A percentile compares a stretch with the other conserved stretches of the same genome.
Evolutionary conservation across 352 stramenopile genomes (phyloP).

Genomic region (Globisporangium parvum): DNA sequence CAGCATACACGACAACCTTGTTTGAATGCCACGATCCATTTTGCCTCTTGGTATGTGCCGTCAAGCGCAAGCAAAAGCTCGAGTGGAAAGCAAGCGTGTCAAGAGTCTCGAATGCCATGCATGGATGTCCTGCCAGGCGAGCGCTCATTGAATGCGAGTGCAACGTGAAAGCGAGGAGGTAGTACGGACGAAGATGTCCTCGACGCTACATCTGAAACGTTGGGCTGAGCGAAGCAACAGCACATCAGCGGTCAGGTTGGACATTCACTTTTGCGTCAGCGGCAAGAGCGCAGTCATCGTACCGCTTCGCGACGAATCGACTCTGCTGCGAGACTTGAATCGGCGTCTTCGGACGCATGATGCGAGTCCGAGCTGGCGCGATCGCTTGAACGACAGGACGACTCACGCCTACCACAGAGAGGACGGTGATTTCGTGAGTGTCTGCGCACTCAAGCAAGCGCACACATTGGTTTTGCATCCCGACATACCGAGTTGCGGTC

Average conservation of each 20-base stretch:
- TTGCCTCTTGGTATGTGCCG: no score
- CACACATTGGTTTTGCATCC: neutral
- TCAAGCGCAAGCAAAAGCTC: no score
- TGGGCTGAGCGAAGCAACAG: conserved; percentile 2
- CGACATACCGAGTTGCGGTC: conserved; percentile 45
- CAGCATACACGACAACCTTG: no score
- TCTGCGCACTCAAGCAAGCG: no score
- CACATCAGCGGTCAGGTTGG: neutral
- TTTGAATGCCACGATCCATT: no score
- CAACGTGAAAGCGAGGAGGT: no score
- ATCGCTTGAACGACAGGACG: conserved; percentile 38
- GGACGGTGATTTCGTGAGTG: neutral
- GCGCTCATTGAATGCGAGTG: no score
- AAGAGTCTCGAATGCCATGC: no score
- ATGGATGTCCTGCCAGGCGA: no score
- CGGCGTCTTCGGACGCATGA: conserved; percentile 69
- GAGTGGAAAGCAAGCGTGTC: no score
- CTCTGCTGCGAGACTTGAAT: conserved; percentile 52
- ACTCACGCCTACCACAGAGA: conserved; percentile 8
- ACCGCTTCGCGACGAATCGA: conserved; percentile 63
- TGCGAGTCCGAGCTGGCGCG: conserved; percentile 32
- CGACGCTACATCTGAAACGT: conserved; percentile 14
- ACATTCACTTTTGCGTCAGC: no score
- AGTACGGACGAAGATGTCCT: no score
- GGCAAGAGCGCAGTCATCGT: neutral